phyloP scores from a whole-genome alignment of 495 filamentous ascomycete genomes.

The Penicillium paxilli region DNA sequence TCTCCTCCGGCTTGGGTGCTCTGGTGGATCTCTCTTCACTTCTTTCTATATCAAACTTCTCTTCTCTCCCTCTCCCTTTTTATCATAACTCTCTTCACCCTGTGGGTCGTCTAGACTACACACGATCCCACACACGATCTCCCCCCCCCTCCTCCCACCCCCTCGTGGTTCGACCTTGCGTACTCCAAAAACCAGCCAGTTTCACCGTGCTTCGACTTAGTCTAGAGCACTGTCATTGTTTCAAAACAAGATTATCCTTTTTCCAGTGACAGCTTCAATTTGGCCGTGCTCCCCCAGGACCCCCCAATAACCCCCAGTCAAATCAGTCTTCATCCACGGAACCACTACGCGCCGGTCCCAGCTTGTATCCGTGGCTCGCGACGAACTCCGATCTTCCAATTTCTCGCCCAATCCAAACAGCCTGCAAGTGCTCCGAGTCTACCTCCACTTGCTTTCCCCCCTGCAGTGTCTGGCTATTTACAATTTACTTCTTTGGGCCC shows the following conservation, averaged over 20 bases:
- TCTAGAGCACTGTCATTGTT: neutral
- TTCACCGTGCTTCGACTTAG: constrained; percentile 3
- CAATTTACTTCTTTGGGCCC: constrained; percentile 39
- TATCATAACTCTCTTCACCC: too few species aligned
- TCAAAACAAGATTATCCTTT: neutral
- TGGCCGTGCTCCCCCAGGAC: too few species aligned
- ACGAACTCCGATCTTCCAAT: constrained; percentile 3
- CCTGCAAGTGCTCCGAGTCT: neutral
- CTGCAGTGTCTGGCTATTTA: constrained; percentile 32
- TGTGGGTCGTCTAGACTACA: neutral
- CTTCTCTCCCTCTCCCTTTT: neutral
- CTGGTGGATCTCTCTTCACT: neutral
- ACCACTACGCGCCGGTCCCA: constrained; percentile 13
- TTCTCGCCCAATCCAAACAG: neutral
- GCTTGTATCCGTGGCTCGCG: constrained; percentile 22
- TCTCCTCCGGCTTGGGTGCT: neutral
- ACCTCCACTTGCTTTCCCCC: constrained; percentile 9
- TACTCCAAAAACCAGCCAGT: neutral
- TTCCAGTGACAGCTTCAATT: too few species aligned
- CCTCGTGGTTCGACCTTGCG: constrained; percentile 11
- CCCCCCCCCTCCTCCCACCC: constrained; percentile 17
- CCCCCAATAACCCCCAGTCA: too few species aligned
- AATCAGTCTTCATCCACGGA: constrained; percentile 14
- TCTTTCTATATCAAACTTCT: neutral
- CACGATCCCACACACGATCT: constrained; percentile 24